phyloP scores from a whole-genome alignment of 1,284 basidiomycete genomes.

The Pholiota adiposa region DNA sequence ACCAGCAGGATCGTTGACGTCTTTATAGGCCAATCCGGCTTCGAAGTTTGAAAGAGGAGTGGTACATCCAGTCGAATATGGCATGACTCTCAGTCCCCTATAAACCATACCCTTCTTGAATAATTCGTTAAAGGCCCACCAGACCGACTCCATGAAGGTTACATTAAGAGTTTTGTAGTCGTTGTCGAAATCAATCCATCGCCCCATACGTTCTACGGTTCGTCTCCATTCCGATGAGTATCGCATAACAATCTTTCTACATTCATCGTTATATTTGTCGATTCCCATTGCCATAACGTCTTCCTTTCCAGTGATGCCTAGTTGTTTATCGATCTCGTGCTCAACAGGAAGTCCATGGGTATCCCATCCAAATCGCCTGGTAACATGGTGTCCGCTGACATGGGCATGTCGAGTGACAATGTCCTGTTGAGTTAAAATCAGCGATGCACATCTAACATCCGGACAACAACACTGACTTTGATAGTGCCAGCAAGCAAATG shows the following conservation, averaged over 20 bases:
- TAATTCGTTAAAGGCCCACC: slow-evolving; percentile 98
- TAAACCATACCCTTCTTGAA: slow-evolving; percentile 96
- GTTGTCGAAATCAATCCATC: slow-evolving; percentile 99
- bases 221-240: slow-evolving; percentile 93
- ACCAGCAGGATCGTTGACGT: slow-evolving; percentile 93
- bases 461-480: slow-evolving; percentile 63
- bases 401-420: slow-evolving; percentile 96
- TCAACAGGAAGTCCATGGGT: slow-evolving; percentile 99
- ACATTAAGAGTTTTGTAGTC: slow-evolving; percentile 98
- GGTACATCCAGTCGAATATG: slow-evolving; percentile 96
- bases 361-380: slow-evolving; percentile 98
- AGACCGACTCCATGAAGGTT: slow-evolving; percentile 97
- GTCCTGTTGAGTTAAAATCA: slow-evolving; percentile 58
- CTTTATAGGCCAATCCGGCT: slow-evolving; percentile 91
- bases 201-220: slow-evolving; percentile 97
- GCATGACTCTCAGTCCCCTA: slow-evolving; percentile 95
- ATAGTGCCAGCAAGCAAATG: slow-evolving; percentile 92
- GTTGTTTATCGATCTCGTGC: slow-evolving; percentile 98
- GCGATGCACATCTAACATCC: neutral
- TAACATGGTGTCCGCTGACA: slow-evolving; percentile 93
- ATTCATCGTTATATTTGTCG: slow-evolving; percentile 97
- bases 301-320: slow-evolving; percentile 90
- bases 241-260: slow-evolving; percentile 97
- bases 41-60: slow-evolving; percentile 99
- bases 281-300: slow-evolving; percentile 98